Evolutionary conservation across 2,329 filamentous ascomycete species (phyloP).

Genomic region (Fusarium gaditjirri): DNA sequence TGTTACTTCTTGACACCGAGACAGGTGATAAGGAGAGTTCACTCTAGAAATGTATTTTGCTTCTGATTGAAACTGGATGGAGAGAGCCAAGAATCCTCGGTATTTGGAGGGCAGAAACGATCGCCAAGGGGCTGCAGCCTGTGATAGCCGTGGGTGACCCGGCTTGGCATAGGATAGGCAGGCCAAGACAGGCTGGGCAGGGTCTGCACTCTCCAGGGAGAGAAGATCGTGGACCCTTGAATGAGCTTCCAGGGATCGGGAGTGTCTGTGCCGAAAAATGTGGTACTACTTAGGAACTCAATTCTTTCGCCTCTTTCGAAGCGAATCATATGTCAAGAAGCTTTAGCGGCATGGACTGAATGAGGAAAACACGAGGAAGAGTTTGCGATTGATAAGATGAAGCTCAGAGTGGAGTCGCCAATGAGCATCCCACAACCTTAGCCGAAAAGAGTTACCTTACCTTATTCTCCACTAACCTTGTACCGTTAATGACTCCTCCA

Average conservation of each 20-base stretch:
- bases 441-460: background rate
- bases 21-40: background rate
- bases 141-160: conserved; percentile 29
- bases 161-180: conserved; percentile 36
- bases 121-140: conserved; percentile 33
- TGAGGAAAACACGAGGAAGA: background rate
- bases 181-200: background rate
- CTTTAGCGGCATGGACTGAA: conserved; percentile 4
- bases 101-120: conserved; percentile 10
- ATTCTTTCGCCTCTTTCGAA: background rate
- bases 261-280: conserved; percentile 12
- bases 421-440: background rate
- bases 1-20: background rate
- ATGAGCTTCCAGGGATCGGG: conserved; percentile 7
- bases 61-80: background rate
- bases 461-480: background rate
- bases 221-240: background rate
- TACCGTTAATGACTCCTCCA: background rate
- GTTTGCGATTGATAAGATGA: conserved; percentile 43
- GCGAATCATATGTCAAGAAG: conserved; percentile 10
- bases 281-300: conserved; percentile 1
- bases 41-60: background rate
- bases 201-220: background rate
- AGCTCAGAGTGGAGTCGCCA: conserved; percentile 7
- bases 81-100: conserved; percentile 1